These are phyloP conservation scores for Obelidium mucronatum DNA, from an alignment of 192 early-diverging fungal species.

Conservation along the genomic window DNA sequence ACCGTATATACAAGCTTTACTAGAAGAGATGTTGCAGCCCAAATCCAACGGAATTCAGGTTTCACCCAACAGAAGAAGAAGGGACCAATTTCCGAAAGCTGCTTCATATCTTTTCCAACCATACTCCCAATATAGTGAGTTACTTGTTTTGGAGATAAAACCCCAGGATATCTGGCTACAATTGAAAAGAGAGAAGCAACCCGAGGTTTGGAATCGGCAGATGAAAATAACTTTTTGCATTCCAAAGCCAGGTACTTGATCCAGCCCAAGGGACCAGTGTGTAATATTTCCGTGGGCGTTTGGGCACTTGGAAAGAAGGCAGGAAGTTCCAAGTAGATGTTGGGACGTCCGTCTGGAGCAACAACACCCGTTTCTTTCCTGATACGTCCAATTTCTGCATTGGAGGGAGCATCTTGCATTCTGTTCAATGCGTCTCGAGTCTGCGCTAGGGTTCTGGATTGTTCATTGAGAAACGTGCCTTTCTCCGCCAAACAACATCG, in stretches of 20 bases:
- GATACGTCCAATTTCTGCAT: background rate
- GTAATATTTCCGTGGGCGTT: background rate
- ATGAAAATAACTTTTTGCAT: background rate
- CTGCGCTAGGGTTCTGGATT: background rate
- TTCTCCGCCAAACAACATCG: background rate
- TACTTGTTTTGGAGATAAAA: background rate
- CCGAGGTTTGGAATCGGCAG: background rate
- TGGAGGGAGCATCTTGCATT: background rate
- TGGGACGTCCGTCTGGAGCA: background rate
- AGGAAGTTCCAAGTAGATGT: background rate
- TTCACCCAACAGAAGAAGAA: background rate
- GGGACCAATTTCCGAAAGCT: background rate
- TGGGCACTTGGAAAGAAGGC: background rate
- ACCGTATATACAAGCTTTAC: background rate
- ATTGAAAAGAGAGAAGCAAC: background rate
- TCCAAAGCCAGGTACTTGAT: background rate
- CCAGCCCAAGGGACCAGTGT: background rate
- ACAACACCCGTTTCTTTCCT: background rate
- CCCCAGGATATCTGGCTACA: background rate
- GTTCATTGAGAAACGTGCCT: background rate
- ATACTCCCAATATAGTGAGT: background rate
- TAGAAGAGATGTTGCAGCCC: background rate
- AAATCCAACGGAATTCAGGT: background rate
- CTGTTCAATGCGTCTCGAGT: background rate
- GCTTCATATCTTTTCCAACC: background rate